Evolutionary conservation across 2,329 filamentous ascomycete species (phyloP).

Genomic region (Alternaria gansuensis): DNA sequence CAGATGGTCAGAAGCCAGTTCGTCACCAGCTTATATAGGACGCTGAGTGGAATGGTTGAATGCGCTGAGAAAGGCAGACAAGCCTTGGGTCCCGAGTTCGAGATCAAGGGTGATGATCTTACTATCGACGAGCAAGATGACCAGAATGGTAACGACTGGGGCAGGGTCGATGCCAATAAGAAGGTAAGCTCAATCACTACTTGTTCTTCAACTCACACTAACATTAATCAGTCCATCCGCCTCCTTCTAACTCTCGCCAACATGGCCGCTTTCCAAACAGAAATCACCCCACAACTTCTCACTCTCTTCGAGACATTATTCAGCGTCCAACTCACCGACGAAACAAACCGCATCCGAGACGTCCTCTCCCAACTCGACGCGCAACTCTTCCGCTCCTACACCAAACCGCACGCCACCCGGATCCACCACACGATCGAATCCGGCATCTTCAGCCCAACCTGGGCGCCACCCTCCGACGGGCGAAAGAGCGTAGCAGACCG

Average conservation of each 20-base stretch:
- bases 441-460: slow-evolving; percentile 75
- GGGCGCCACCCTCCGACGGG: slow-evolving; percentile 67
- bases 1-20: slow-evolving; percentile 93
- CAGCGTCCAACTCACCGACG: slow-evolving; percentile 91
- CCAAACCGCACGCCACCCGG: slow-evolving; percentile 64
- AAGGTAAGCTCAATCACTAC: slow-evolving; percentile 36
- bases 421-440: slow-evolving; percentile 75
- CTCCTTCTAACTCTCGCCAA: slow-evolving; percentile 96
- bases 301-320: slow-evolving; percentile 93
- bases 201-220: slow-evolving; percentile 13
- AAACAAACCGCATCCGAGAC: slow-evolving; percentile 89
- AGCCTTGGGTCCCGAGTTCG: slow-evolving; percentile 65
- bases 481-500: slow-evolving; percentile 61
- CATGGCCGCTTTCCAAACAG: slow-evolving; percentile 79
- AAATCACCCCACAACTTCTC: slow-evolving; percentile 87
- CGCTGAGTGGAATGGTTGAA: slow-evolving; percentile 93
- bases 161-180: slow-evolving; percentile 48
- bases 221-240: slow-evolving; percentile 74
- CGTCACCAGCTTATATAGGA: slow-evolving; percentile 92
- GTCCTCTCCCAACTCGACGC: slow-evolving; percentile 90
- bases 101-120: slow-evolving; percentile 62
- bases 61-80: slow-evolving; percentile 83
- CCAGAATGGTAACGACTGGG: slow-evolving; percentile 38
- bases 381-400: slow-evolving; percentile 91
- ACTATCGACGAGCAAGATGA: slow-evolving; percentile 48